phyloP scores from a whole-genome alignment of 768 basidiomycete species.

The Saitozyma sp. region DNA sequence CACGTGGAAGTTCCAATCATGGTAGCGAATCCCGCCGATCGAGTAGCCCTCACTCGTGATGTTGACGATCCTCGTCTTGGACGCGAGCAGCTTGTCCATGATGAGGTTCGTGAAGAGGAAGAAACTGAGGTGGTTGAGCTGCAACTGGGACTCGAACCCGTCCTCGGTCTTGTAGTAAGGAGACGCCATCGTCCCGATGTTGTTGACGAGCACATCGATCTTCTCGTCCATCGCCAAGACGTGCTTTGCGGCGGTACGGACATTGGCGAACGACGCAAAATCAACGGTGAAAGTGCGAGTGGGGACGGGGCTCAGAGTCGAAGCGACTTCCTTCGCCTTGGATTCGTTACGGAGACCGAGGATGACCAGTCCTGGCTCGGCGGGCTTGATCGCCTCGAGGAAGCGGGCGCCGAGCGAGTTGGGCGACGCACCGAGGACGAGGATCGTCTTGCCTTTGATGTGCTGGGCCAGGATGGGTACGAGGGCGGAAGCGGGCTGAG shows the following conservation, averaged over 20 bases:
- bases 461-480: neutral
- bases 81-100: slow-evolving; percentile 2
- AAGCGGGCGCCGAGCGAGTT: neutral
- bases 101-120: slow-evolving; percentile 12
- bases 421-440: slow-evolving; percentile 8
- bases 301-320: neutral
- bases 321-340: neutral
- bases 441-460: slow-evolving; percentile 5
- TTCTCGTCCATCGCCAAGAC: neutral
- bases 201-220: slow-evolving; percentile 13
- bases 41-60: neutral
- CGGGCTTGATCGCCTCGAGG: neutral
- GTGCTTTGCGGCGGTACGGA: slow-evolving; percentile 3
- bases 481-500: neutral
- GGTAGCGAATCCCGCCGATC: neutral
- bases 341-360: neutral
- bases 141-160: slow-evolving; percentile 4
- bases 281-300: neutral
- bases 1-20: neutral
- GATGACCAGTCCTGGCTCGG: slow-evolving; percentile 3
- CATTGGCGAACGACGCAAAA: neutral
- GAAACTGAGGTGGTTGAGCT: slow-evolving; percentile 2
- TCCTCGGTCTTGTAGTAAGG: slow-evolving; percentile 6
- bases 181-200: slow-evolving; percentile 7
- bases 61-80: slow-evolving; percentile 1